Evolutionary conservation across 345 rosid genomes (phyloP).

Genomic region (Eucalyptus grandis): DNA sequence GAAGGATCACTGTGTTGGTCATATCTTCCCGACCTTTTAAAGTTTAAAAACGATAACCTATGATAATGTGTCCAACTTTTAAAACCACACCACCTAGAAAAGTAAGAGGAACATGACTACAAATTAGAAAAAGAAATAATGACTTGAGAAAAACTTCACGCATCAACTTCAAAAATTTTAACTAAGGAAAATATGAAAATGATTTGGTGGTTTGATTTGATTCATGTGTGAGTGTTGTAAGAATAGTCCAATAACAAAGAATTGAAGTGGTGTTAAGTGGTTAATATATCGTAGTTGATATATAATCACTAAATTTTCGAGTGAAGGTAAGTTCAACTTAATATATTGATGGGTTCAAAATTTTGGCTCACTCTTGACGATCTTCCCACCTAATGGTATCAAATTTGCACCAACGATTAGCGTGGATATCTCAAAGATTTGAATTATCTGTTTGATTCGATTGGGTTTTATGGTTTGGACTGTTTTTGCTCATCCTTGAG

Average conservation of each 20-base stretch:
- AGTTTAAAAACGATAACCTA: background rate
- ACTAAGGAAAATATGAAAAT: background rate
- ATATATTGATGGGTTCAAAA: background rate
- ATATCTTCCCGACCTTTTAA: background rate
- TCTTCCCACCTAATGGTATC: background rate
- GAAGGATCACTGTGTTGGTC: background rate
- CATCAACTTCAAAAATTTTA: background rate
- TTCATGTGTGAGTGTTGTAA: background rate
- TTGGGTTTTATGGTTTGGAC: background rate
- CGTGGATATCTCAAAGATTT: too few relatives aligned
- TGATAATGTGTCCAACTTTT: background rate
- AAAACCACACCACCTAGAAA: background rate
- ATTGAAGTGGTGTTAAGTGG: background rate
- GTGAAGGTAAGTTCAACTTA: accelerated
- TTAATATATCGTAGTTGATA: accelerated
- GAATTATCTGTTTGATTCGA: background rate
- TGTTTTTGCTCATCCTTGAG: background rate
- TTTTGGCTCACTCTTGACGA: accelerated
- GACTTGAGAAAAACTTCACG: background rate
- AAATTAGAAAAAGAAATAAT: background rate
- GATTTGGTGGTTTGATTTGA: background rate
- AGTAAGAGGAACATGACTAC: background rate
- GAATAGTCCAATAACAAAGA: background rate
- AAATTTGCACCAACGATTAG: background rate
- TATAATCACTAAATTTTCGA: background rate